These are phyloP conservation scores for Priceomyces melissophilus DNA, from an alignment of 805 yeast species.

Conservation along the genomic window DNA sequence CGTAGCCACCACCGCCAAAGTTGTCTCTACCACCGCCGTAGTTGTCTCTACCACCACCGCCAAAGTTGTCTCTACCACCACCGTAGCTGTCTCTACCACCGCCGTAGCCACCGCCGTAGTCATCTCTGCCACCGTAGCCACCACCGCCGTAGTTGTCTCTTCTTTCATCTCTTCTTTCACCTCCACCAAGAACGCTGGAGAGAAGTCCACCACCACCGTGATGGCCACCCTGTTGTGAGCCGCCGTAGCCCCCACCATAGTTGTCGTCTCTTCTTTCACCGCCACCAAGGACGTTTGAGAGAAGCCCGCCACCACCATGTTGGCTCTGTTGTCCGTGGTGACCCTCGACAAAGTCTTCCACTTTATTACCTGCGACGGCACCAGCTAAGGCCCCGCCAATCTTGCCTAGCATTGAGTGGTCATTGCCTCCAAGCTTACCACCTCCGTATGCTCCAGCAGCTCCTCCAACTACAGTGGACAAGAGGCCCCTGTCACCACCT, in stretches of 20 bases:
- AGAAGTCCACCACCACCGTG: constrained; percentile 10
- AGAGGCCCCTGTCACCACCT: constrained; percentile 37
- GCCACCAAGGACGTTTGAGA: constrained; percentile 5
- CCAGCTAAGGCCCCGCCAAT: constrained; percentile 55
- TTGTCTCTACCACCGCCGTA: constrained; percentile 8
- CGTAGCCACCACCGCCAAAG: constrained; percentile 9
- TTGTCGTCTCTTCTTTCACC: constrained; percentile 5
- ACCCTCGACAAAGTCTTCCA: constrained; percentile 37
- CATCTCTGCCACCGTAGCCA: constrained; percentile 1
- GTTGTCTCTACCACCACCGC: constrained; percentile 12
- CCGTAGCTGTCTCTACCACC: constrained; percentile 9
- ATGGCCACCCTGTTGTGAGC: constrained; percentile 9
- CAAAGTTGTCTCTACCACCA: constrained; percentile 11
- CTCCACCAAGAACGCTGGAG: constrained; percentile 6
- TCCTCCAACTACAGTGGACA: constrained; percentile 48
- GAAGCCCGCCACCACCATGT: constrained; percentile 7
- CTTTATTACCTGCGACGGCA: constrained; percentile 51
- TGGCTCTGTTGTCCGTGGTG: constrained; percentile 9
- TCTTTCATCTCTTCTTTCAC: constrained; percentile 3
- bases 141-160: neutral
- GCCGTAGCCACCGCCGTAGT: constrained; percentile 4
- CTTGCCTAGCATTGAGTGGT: constrained; percentile 42
- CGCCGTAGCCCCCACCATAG: constrained; percentile 4
- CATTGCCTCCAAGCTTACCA: constrained; percentile 33
- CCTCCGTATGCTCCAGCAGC: constrained; percentile 55